Base-by-base conservation (phyloP, 352 stramenopile species). In the Globisporangium rhizosaccharum region DNA sequence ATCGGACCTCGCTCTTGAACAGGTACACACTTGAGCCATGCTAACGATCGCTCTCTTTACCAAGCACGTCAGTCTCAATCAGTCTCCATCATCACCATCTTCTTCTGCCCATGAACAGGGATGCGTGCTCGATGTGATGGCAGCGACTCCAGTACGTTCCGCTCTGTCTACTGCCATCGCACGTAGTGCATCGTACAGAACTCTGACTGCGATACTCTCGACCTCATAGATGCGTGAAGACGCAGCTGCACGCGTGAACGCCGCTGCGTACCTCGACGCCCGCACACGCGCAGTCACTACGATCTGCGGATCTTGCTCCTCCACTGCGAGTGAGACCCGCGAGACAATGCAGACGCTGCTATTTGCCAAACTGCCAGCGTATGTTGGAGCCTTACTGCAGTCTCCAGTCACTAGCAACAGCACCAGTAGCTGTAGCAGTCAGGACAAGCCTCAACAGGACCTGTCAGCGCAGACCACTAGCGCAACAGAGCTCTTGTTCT, bases 51-150 rank as follows among this genome's bases (percentile, higher is more conserved):
- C 33, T 39, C 33, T 5, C 33, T 39, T 1, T 12, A 12, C 8
- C 10, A 39, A 14, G 33, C 33, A 12, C 33, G 10, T 10, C 33
- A 39, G 8, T 39, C 7, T 39, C 33, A 39, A 5, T 39, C 33
- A 36, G 23, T 23, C 30, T 36, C 30, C 30, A 5, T 36, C 30
- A 9, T 9, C 30, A 10, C 9, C 30, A 9, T 36, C 5, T 10
- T 39, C 33, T 8, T 39, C 23, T 6, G 2, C 28, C 28, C 25
- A 11, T 45, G 3, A 47, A 2, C 20, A 75, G 65, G 79, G 79
- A 33, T 88, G 79, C 46, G 76, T 88, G n/a, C 30, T 88, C 20
- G 79, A 88, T 41, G 56, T 76, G 20, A 73, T 88, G 65, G 71
- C 74, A n/a, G 61, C 80, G 4, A 81, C 57, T 67, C 79, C 76